phyloP scores from a whole-genome alignment of 2,329 filamentous ascomycete genomes.

The Venturia effusa region DNA sequence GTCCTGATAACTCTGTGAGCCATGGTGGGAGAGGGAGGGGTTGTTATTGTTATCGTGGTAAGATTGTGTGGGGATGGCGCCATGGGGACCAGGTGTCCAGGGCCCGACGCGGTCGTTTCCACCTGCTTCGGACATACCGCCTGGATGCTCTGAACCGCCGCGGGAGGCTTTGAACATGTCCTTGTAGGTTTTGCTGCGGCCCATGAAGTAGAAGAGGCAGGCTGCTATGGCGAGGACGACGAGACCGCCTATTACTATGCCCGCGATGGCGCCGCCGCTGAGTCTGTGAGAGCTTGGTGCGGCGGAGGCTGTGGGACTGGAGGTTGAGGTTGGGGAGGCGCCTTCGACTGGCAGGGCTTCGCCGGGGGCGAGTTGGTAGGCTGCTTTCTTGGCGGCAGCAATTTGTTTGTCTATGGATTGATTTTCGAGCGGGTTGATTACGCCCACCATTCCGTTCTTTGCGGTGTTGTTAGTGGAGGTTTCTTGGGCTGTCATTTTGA shows the following conservation, averaged over 20 bases:
- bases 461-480: neutral
- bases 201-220: slow-evolving; percentile 55
- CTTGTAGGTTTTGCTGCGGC: slow-evolving; percentile 21
- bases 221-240: slow-evolving; percentile 50
- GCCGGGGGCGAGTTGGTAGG: slow-evolving; percentile 25
- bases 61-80: neutral
- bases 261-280: slow-evolving; percentile 41
- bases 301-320: slow-evolving; percentile 2
- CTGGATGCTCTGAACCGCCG: neutral
- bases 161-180: slow-evolving; percentile 12
- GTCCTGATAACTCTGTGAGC: neutral
- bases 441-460: slow-evolving; percentile 59
- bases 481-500: neutral
- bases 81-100: neutral
- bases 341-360: slow-evolving; percentile 29
- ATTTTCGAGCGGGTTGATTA: slow-evolving; percentile 48
- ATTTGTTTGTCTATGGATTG: slow-evolving; percentile 10
- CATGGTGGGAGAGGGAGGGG: neutral
- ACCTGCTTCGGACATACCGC: neutral
- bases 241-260: slow-evolving; percentile 52
- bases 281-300: slow-evolving; percentile 39
- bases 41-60: neutral
- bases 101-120: neutral
- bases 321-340: slow-evolving; percentile 13
- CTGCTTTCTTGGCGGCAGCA: slow-evolving; percentile 17